These are phyloP conservation scores for Kodamaea neixiangensis DNA, from an alignment of 805 yeast genomes.

Conservation along the genomic window DNA sequence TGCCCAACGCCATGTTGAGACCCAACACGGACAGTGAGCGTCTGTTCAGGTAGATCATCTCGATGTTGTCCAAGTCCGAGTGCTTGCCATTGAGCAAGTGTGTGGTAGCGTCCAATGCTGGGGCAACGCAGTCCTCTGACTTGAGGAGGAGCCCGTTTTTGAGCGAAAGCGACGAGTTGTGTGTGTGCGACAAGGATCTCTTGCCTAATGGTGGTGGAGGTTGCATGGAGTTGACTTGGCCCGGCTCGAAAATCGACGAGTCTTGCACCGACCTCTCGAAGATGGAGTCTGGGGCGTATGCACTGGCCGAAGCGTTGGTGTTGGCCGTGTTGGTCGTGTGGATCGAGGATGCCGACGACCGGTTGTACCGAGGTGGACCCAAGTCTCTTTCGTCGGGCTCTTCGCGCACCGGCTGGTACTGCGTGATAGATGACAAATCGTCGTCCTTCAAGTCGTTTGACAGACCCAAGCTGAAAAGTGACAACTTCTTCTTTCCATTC, in stretches of 20 bases:
- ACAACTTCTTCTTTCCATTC: conserved; percentile 21
- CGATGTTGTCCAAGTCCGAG: conserved; percentile 67
- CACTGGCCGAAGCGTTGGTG: conserved; percentile 17
- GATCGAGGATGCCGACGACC: conserved; percentile 9
- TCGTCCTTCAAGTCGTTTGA: conserved; percentile 13
- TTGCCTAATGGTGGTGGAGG: conserved; percentile 13
- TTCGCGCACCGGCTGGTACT: neutral
- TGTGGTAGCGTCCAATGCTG: conserved; percentile 77
- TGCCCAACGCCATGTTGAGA: conserved; percentile 49
- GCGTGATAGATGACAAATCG: neutral
- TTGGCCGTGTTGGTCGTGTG: conserved; percentile 13
- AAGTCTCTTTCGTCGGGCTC: neutral
- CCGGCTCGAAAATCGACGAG: conserved; percentile 16
- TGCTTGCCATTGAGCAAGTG: conserved; percentile 60
- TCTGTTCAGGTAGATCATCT: conserved; percentile 61
- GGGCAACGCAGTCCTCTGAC: conserved; percentile 71
- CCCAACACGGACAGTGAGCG: conserved; percentile 57
- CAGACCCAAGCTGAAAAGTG: conserved; percentile 25
- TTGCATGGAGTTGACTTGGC: neutral
- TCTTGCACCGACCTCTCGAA: conserved; percentile 48
- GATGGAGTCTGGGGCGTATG: conserved; percentile 20
- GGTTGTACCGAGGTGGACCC: conserved; percentile 4
- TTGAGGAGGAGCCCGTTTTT: conserved; percentile 29
- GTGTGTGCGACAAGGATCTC: conserved; percentile 23
- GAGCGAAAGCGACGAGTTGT: conserved; percentile 27